Evolutionary conservation across 192 early-diverging fungal species (phyloP).

Genomic region (Allomyces javanicus): DNA sequence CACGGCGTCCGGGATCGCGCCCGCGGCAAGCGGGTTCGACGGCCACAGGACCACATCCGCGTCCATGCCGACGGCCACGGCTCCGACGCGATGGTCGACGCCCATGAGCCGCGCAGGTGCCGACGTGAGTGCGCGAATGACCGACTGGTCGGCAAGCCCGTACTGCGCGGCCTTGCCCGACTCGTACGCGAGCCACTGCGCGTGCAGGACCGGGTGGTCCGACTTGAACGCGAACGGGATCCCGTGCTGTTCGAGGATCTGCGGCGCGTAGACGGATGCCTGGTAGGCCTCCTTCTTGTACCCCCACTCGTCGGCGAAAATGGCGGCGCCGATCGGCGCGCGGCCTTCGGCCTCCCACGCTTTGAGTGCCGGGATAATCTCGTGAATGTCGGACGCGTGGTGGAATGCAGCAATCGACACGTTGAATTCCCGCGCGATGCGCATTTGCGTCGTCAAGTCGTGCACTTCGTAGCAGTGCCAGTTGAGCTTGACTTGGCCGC

Average conservation of each 20-base stretch:
- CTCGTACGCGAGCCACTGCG: conserved; percentile 53
- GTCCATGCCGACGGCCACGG: conserved; percentile 44
- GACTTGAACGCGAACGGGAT: conserved; percentile 55
- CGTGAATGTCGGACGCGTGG: conserved; percentile 40
- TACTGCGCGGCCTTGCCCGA: conserved; percentile 56
- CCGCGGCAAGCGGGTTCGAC: conserved; percentile 39
- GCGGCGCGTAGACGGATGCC: conserved; percentile 32
- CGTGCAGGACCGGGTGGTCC: conserved; percentile 59
- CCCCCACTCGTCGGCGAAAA: conserved; percentile 19
- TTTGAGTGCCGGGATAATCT: not conserved
- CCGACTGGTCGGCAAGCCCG: conserved; percentile 35
- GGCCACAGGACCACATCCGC: conserved; percentile 68
- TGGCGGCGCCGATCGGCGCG: not conserved
- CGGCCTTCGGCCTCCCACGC: not conserved
- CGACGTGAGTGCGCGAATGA: conserved; percentile 45
- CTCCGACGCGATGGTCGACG: conserved; percentile 42
- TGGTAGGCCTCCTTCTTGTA: conserved; percentile 64
- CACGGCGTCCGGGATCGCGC: conserved; percentile 52
- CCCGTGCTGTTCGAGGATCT: conserved; percentile 39
- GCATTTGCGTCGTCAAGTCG: conserved; percentile 53
- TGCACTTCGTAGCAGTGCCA: conserved; percentile 49
- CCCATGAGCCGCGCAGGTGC: conserved; percentile 50
- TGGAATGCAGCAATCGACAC: conserved; percentile 56
- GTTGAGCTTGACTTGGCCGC: conserved; percentile 48
- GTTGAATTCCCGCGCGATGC: conserved; percentile 48